phyloP scores from a whole-genome alignment of 805 yeast species.

The Saturnispora quitensis region DNA sequence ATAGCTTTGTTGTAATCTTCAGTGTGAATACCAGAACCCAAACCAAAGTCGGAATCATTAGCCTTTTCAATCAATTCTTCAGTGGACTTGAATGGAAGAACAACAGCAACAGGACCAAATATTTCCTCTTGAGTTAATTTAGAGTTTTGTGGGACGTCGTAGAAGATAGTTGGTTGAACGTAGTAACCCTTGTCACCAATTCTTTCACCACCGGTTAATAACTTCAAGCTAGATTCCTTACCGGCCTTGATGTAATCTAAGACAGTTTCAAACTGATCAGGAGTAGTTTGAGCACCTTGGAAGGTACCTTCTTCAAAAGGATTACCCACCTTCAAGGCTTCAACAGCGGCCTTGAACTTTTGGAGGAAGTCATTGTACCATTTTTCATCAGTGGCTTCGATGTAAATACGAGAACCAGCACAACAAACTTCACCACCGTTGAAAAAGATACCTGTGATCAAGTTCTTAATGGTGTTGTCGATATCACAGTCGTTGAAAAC shows the following conservation, averaged over 20 bases:
- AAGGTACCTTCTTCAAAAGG: conserved; percentile 64
- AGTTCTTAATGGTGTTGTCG: conserved; percentile 52
- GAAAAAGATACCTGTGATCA: conserved; percentile 70
- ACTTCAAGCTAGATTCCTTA: conserved; percentile 56
- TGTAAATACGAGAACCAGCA: conserved; percentile 83
- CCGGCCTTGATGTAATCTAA: conserved; percentile 57
- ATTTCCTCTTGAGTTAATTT: conserved; percentile 79
- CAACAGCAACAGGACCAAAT: conserved; percentile 82
- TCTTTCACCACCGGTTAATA: conserved; percentile 78
- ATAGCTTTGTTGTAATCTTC: conserved; percentile 55
- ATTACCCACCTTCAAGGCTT: conserved; percentile 57
- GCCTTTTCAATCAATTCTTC: conserved; percentile 71
- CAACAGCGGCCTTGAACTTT: conserved; percentile 43
- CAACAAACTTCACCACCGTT: conserved; percentile 93
- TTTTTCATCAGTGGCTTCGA: conserved; percentile 44
- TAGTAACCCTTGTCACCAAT: conserved; percentile 62
- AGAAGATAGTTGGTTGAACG: conserved; percentile 76
- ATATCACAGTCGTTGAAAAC: conserved; percentile 71
- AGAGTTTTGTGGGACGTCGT: conserved; percentile 67
- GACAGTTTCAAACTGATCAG: conserved; percentile 56
- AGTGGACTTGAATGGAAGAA: conserved; percentile 58
- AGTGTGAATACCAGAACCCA: conserved; percentile 85
- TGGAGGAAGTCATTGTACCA: conserved; percentile 58
- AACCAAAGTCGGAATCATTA: conserved; percentile 71
- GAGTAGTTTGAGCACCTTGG: conserved; percentile 72